Conservation (phyloP, 2,329 filamentous ascomycete species). For the Colletotrichum sp. region DNA sequence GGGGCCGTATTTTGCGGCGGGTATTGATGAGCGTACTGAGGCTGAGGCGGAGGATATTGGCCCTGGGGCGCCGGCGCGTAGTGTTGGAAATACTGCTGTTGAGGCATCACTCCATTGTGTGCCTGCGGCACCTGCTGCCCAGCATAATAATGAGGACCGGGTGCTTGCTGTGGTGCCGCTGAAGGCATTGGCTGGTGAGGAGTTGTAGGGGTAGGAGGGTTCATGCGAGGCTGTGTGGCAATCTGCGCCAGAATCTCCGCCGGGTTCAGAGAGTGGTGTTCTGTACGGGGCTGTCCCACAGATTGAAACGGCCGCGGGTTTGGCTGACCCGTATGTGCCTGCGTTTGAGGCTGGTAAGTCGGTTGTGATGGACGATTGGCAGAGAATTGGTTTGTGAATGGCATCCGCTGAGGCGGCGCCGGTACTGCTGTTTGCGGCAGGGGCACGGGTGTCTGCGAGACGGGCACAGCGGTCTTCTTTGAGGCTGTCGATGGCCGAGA, state of each 20-base stretch:
- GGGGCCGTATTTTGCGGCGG: background rate
- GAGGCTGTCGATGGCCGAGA: background rate
- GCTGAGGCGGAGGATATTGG: conserved; percentile 13
- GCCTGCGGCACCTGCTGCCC: background rate
- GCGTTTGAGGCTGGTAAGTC: background rate
- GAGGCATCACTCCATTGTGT: background rate
- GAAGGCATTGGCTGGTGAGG: conserved; percentile 1
- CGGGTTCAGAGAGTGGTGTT: conserved; percentile 14
- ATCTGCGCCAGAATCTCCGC: conserved; percentile 16
- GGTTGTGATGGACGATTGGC: background rate
- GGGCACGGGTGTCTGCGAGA: background rate
- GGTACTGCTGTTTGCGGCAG: background rate
- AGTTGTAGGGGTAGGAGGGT: conserved; percentile 9
- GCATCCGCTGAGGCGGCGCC: background rate
- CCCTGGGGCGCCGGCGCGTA: background rate
- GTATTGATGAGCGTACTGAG: background rate
- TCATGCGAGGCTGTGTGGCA: conserved; percentile 17
- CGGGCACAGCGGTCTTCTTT: background rate
- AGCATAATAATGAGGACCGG: background rate
- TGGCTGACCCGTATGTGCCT: background rate
- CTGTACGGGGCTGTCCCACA: background rate
- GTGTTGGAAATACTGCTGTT: background rate
- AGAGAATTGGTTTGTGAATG: conserved; percentile 8
- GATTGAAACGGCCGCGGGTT: background rate
- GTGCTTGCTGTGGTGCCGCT: background rate